phyloP scores from a whole-genome alignment of 1,284 basidiomycete genomes.

The Cystobasidium slooffiae region DNA sequence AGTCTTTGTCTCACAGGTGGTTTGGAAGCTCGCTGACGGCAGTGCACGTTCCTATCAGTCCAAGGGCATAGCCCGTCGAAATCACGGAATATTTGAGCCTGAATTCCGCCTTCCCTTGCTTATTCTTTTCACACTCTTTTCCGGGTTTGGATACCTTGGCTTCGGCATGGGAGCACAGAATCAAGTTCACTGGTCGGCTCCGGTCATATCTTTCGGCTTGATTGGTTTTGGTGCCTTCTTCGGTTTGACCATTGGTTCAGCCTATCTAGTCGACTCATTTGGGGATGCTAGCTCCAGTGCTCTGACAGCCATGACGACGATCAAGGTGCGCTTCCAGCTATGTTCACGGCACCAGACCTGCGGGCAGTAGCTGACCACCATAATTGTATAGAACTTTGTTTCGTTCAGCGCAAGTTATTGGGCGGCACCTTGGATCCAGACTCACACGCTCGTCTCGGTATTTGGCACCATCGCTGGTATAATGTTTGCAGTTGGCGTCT shows the following conservation, averaged over 20 bases:
- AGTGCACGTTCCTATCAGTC: neutral
- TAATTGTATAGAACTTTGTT: constrained; percentile 24
- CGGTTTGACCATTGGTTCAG: constrained; percentile 19
- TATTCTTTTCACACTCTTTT: constrained; percentile 13
- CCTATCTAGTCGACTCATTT: constrained; percentile 34
- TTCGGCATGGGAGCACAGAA: constrained; percentile 19
- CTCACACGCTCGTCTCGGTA: constrained; percentile 21
- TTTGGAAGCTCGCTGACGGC: neutral
- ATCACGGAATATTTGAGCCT: constrained; percentile 46
- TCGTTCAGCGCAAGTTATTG: constrained; percentile 34
- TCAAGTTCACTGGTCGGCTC: constrained; percentile 9
- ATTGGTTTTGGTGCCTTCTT: constrained; percentile 26
- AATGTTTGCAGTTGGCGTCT: constrained; percentile 23
- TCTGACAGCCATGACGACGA: constrained; percentile 29
- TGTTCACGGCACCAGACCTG: neutral
- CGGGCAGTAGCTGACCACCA: neutral
- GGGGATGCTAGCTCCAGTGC: constrained; percentile 31
- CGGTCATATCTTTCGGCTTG: constrained; percentile 29
- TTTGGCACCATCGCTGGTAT: constrained; percentile 30
- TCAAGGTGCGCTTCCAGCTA: constrained; percentile 13
- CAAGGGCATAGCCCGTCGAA: constrained; percentile 28
- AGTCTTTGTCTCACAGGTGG: neutral
- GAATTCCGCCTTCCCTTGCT: constrained; percentile 35
- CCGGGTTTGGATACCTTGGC: constrained; percentile 30
- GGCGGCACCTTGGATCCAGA: constrained; percentile 14